These are phyloP conservation scores for Daldinia concentrica DNA, from an alignment of 495 filamentous ascomycete genomes.

Conservation along the genomic window DNA sequence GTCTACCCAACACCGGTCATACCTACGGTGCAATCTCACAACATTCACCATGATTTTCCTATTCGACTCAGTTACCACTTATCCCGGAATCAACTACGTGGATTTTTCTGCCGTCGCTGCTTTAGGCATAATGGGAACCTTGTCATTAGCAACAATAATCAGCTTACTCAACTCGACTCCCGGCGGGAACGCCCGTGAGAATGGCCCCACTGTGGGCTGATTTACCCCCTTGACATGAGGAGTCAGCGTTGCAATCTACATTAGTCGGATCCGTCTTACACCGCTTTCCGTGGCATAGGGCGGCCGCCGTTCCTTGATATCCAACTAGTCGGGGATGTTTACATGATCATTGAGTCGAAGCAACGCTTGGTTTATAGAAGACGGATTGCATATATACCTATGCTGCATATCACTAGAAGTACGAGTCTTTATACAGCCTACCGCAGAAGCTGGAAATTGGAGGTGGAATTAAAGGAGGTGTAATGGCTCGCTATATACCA, in stretches of 20 bases:
- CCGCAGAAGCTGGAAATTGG: neutral
- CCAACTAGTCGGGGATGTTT: neutral
- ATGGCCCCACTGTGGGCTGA: neutral
- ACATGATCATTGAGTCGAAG: neutral
- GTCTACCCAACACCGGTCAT: neutral
- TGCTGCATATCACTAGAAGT: neutral
- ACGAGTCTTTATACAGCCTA: neutral
- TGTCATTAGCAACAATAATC: neutral
- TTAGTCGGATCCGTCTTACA: neutral
- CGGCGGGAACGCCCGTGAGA: neutral
- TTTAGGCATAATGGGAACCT: neutral
- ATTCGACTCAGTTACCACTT: neutral
- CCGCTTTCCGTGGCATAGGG: constrained; percentile 1
- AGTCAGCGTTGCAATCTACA: neutral
- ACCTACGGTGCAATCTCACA: neutral
- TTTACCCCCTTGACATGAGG: neutral
- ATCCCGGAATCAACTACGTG: neutral
- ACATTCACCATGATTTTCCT: neutral
- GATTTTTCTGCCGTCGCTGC: neutral
- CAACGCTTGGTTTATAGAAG: neutral
- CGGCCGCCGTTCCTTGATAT: constrained; percentile 1
- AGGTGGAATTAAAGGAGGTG: neutral
- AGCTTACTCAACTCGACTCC: neutral
- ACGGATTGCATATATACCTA: neutral
- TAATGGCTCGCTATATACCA: neutral